Percentiles rank a stretch among this genome's conserved stretches.
phyloP scores from a whole-genome alignment of 495 filamentous ascomycete genomes.

The Chaetomidium leptoderma region DNA sequence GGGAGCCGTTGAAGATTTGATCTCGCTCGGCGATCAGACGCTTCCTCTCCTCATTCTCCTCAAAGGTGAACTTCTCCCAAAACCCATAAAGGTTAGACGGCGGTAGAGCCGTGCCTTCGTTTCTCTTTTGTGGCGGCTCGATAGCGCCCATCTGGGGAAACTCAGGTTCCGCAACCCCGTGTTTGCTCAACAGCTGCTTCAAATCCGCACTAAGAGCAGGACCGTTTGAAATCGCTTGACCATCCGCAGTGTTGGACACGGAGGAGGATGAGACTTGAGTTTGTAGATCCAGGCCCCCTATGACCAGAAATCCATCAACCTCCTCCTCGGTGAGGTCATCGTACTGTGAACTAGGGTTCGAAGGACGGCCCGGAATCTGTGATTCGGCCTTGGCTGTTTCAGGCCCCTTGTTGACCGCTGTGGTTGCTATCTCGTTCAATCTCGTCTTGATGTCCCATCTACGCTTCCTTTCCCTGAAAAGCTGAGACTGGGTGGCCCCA shows the following conservation, averaged over 20 bases:
- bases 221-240: background rate
- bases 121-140: background rate
- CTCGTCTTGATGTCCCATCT: conserved; percentile 71
- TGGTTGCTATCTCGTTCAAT: conserved; percentile 46
- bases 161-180: background rate
- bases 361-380: background rate
- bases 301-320: conserved; percentile 20
- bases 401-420: background rate
- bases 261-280: background rate
- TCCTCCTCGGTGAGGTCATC: conserved; percentile 8
- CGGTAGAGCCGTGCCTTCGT: background rate
- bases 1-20: conserved; percentile 58
- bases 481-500: conserved; percentile 46
- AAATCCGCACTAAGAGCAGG: background rate
- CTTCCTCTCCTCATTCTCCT: conserved; percentile 14
- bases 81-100: background rate
- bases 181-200: conserved; percentile 2
- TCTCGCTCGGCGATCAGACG: conserved; percentile 37
- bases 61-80: conserved; percentile 9
- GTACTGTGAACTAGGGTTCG: background rate
- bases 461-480: conserved; percentile 59
- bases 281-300: background rate
- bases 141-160: background rate
- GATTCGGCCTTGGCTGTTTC: conserved; percentile 24
- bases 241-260: background rate